A percentile compares a stretch with the other conserved stretches of the same genome.
phyloP scores from a whole-genome alignment of 805 yeast genomes.

The Debaryomyces tyrocola region DNA sequence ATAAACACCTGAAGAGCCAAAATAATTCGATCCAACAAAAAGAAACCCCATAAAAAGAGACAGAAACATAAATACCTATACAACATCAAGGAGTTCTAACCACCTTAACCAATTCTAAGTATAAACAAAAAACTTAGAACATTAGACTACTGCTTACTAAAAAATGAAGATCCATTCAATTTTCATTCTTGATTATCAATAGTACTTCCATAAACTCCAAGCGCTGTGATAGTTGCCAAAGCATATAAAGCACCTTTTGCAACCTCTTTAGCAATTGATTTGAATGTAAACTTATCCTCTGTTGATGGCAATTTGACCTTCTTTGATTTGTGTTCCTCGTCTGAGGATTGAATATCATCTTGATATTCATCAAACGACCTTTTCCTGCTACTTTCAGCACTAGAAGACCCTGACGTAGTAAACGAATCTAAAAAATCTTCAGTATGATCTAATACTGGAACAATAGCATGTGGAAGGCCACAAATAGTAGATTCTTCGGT shows the following conservation, averaged over 20 bases:
- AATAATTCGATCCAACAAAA: background rate
- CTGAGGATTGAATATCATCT: slow-evolving; percentile 1
- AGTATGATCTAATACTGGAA: too few species aligned
- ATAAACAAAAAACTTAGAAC: too few species aligned
- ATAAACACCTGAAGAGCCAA: background rate
- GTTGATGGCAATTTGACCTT: slow-evolving; percentile 5
- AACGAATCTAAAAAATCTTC: background rate
- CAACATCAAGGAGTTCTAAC: too few species aligned
- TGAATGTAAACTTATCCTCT: slow-evolving; percentile 5
- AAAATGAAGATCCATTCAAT: background rate
- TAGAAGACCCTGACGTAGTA: background rate
- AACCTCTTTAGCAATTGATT: slow-evolving; percentile 26
- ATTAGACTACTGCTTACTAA: too few species aligned
- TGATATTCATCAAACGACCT: slow-evolving; percentile 5
- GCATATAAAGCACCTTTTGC: slow-evolving; percentile 33
- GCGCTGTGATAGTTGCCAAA: slow-evolving; percentile 30
- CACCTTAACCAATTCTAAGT: too few species aligned
- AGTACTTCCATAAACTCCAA: slow-evolving; percentile 36
- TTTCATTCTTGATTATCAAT: slow-evolving; percentile 3
- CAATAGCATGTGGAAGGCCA: too few species aligned
- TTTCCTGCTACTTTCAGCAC: background rate
- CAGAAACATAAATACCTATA: background rate
- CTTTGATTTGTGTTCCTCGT: slow-evolving; percentile 9
- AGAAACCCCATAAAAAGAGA: background rate
- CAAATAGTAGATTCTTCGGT: too few species aligned